phyloP scores from a whole-genome alignment of 192 early-diverging fungal species.

The Spizellomyces sp. region DNA sequence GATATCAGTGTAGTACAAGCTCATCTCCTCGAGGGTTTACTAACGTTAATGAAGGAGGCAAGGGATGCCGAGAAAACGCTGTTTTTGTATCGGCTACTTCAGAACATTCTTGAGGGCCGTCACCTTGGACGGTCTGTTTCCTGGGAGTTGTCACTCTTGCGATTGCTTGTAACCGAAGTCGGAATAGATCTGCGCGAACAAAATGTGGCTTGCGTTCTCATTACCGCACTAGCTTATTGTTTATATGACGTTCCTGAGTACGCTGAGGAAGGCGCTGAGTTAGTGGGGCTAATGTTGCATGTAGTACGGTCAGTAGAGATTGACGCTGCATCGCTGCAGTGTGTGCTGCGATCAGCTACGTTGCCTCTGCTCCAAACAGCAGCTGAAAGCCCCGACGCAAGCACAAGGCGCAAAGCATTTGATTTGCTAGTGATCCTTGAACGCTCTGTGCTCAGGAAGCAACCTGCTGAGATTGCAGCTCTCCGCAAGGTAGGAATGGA shows the following conservation, averaged over 20 bases:
- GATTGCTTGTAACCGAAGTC: not conserved
- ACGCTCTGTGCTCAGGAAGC: constrained; percentile 20
- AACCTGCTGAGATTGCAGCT: not conserved
- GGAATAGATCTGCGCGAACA: not conserved
- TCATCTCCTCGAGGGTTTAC: not conserved
- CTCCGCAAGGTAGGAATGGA: no score
- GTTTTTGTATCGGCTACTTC: constrained; percentile 9
- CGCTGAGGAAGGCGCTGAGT: constrained; percentile 6
- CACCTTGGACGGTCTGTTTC: constrained; percentile 2
- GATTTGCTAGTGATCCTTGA: constrained; percentile 29
- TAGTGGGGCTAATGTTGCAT: constrained; percentile 18
- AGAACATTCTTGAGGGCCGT: constrained; percentile 6
- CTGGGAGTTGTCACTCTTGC: not conserved
- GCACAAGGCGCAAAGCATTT: constrained; percentile 14
- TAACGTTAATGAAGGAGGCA: no score
- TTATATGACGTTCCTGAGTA: constrained; percentile 20
- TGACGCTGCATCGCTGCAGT: not conserved
- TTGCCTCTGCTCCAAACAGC: constrained; percentile 22
- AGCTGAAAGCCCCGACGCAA: not conserved
- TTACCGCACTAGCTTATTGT: constrained; percentile 9
- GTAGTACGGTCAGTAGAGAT: constrained; percentile 9
- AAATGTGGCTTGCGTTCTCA: not conserved
- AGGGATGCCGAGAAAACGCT: not conserved
- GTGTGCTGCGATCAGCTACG: not conserved
- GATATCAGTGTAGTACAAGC: not conserved